Evolutionary conservation across 2,329 filamentous ascomycete species (phyloP), one percentile per base, ranked within the genome.

Genomic region (Penicillium freii): DNA sequence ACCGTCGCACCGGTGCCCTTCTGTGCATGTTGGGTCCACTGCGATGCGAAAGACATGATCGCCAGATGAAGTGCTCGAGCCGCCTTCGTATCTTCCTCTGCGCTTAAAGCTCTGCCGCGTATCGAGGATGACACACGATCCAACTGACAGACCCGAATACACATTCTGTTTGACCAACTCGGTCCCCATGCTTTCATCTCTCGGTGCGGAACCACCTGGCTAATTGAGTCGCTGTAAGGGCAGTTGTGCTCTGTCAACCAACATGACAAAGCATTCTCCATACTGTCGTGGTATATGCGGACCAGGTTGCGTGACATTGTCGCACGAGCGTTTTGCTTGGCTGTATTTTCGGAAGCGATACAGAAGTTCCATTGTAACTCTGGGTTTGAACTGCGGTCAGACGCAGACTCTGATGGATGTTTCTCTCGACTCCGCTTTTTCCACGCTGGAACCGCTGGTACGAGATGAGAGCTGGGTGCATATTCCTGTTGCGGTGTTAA

Each of bases 211-310:
- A 58, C 31, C 17, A 63, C 31, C 62, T 68, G 36, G 59, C 60
- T 55, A 6, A 58, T 46, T 10, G 63, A 51, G 42, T 60, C 40
- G 48, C 71, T 75, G 61, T 79, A 78, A 3, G 77, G 77, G 57
- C 77, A 79, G 25, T 76, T 79, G 51, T 72, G 70, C 61, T 78
- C 77, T 6, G 76, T 78, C 56, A 76, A 59, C 74, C 73, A 79
- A 57, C 73, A 78, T 13, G 73, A 75, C n/a, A 76, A 65, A 13
- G 72, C 76, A 55, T 77, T 77, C 62, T 77, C 76, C 66, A 79
- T 75, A 57, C 74, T 75, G 61, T 78, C 73, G 56, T 77, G 73
- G 57, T 79, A 79, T 40, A 79, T 75, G 54, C 71, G 74, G 46
- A 78, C 68, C 52, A 79, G 58, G 13, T 72, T 73, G 47, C 73